Percentiles rank a stretch among this genome's conserved stretches.
phyloP scores from a whole-genome alignment of 768 basidiomycete genomes.

The Tubosaeta brunneosetosa region DNA sequence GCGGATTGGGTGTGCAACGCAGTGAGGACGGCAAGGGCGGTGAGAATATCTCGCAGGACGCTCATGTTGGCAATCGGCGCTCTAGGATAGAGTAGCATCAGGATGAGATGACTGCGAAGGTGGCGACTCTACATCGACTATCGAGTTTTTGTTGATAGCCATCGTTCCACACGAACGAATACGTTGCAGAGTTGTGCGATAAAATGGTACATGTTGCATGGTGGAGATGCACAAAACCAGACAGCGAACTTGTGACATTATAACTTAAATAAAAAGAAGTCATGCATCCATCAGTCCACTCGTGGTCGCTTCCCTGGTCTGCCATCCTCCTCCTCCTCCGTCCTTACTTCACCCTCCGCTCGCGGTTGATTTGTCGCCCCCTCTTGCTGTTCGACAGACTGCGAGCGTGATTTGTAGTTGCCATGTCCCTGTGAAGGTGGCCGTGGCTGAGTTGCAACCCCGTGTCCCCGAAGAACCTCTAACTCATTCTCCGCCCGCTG shows the following conservation, averaged over 20 bases:
- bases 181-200: neutral
- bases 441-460: slow-evolving; percentile 3
- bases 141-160: too few relatives aligned
- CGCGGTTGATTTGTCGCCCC: slow-evolving; percentile 6
- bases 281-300: slow-evolving; percentile 21
- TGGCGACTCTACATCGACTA: too few relatives aligned
- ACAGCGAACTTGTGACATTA: slow-evolving; percentile 4
- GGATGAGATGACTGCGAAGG: too few relatives aligned
- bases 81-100: too few relatives aligned
- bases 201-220: slow-evolving; percentile 5
- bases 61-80: too few relatives aligned
- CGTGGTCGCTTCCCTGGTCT: slow-evolving; percentile 30
- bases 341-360: slow-evolving; percentile 16
- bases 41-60: too few relatives aligned
- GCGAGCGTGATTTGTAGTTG: slow-evolving; percentile 22
- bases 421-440: slow-evolving; percentile 14
- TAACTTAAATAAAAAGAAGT: slow-evolving; percentile 14
- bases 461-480: slow-evolving; percentile 40
- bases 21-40: too few relatives aligned
- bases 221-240: slow-evolving; percentile 8
- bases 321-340: slow-evolving; percentile 24
- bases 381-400: slow-evolving; percentile 26
- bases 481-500: slow-evolving; percentile 63
- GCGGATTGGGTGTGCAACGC: too few relatives aligned
- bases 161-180: too few relatives aligned